These are phyloP conservation scores for Myxozyma udenii DNA, from an alignment of 805 yeast genomes.

Conservation along the genomic window DNA sequence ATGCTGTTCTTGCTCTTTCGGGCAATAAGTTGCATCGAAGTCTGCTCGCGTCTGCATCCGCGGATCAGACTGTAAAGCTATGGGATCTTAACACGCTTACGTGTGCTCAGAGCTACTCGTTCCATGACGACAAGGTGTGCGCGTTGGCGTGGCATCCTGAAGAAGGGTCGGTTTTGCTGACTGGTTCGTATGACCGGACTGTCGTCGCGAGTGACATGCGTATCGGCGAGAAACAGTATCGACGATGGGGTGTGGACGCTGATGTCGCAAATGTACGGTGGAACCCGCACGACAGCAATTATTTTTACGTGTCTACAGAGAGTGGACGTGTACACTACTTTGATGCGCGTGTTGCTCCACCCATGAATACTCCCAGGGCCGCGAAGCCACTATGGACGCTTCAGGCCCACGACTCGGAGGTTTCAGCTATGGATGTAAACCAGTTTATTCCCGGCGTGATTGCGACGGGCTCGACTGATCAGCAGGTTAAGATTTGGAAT, in stretches of 20 bases:
- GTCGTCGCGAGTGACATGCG: slow-evolving; percentile 81
- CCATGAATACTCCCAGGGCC: slow-evolving; percentile 32
- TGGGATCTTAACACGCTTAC: slow-evolving; percentile 82
- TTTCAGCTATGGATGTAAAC: slow-evolving; percentile 75
- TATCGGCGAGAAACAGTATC: slow-evolving; percentile 54
- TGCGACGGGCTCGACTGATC: slow-evolving; percentile 86
- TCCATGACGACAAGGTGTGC: slow-evolving; percentile 82
- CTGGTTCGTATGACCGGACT: slow-evolving; percentile 88
- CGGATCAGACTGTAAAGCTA: slow-evolving; percentile 88
- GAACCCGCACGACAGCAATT: slow-evolving; percentile 47
- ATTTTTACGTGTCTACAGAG: slow-evolving; percentile 86
- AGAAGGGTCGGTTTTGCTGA: slow-evolving; percentile 54
- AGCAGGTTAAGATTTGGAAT: slow-evolving; percentile 83
- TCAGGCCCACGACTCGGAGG: slow-evolving; percentile 95
- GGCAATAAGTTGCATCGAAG: slow-evolving; percentile 79
- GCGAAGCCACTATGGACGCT: slow-evolving; percentile 83
- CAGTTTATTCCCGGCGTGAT: slow-evolving; percentile 64
- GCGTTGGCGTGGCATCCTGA: slow-evolving; percentile 78
- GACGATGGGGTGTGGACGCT: slow-evolving; percentile 66
- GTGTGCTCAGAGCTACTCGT: slow-evolving; percentile 72
- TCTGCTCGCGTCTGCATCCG: slow-evolving; percentile 89
- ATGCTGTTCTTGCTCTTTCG: slow-evolving; percentile 84
- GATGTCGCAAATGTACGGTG: slow-evolving; percentile 83
- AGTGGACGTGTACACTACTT: slow-evolving; percentile 84
- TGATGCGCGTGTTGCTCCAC: slow-evolving; percentile 59